Conservation (phyloP, 2,329 filamentous ascomycete species). For the Phialophora chinensis region DNA sequence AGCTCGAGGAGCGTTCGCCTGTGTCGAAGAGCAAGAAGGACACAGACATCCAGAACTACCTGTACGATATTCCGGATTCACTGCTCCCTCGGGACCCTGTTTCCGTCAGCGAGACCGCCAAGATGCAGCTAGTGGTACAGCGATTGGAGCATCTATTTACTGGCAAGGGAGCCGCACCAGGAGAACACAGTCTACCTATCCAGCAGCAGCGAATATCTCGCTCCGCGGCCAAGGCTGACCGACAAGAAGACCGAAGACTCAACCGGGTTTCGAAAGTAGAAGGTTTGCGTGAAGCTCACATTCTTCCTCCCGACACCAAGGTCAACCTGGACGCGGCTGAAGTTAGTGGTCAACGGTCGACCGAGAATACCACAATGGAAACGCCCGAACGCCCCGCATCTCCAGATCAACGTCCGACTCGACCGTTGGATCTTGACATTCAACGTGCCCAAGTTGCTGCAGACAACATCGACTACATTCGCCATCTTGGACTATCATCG, state of each 20-base stretch:
- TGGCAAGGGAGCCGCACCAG: conserved; percentile 62
- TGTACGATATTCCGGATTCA: conserved; percentile 74
- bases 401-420: conserved; percentile 76
- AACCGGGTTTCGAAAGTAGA: conserved; percentile 39
- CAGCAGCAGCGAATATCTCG: conserved; percentile 65
- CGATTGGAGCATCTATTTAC: conserved; percentile 82
- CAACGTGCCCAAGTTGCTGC: conserved; percentile 74
- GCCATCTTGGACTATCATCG: conserved; percentile 40
- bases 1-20: conserved; percentile 10
- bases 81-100: conserved; percentile 66
- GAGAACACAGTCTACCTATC: conserved; percentile 56
- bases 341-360: conserved; percentile 7
- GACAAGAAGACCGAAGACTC: conserved; percentile 36
- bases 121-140: conserved; percentile 76
- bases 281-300: conserved; percentile 51
- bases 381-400: conserved; percentile 40
- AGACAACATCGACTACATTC: conserved; percentile 70
- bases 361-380: conserved; percentile 10
- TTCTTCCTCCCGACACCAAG: conserved; percentile 45
- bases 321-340: conserved; percentile 32
- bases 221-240: conserved; percentile 54
- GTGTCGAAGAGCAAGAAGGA: conserved; percentile 46
- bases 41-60: conserved; percentile 70
- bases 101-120: conserved; percentile 71
- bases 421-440: conserved; percentile 77